Percentiles rank a stretch among this genome's conserved stretches.
Evolutionary conservation across 2,329 filamentous ascomycete species (phyloP).

Genomic region (Fusarium lyarnte): DNA sequence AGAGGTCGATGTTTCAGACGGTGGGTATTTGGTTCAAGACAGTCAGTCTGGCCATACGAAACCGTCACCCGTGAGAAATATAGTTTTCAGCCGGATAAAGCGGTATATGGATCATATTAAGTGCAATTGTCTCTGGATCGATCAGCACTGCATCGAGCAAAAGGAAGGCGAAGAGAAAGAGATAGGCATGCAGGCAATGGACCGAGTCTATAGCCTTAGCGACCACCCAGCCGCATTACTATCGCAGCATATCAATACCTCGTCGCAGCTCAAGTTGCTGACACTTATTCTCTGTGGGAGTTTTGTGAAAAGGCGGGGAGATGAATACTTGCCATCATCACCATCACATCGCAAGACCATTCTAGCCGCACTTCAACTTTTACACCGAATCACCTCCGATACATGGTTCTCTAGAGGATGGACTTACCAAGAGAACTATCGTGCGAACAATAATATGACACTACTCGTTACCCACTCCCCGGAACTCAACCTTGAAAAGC

Average conservation of each 20-base stretch:
- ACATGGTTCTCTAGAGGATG: neutral
- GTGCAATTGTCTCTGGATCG: neutral
- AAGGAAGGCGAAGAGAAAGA: accelerated
- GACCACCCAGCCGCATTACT: accelerated
- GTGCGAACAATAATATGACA: neutral
- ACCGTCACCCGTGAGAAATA: neutral
- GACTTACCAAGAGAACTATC: neutral
- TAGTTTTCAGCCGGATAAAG: neutral
- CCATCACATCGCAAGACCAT: too few species aligned
- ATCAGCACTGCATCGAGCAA: neutral
- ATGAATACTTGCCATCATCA: accelerated
- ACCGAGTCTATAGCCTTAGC: neutral
- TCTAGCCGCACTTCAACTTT: neutral
- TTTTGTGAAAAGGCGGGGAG: neutral
- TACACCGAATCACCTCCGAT: neutral
- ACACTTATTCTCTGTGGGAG: accelerated
- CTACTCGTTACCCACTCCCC: neutral
- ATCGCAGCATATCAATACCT: accelerated
- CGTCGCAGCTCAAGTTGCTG: accelerated
- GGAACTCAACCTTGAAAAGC: accelerated
- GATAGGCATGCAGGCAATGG: neutral
- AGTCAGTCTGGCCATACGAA: accelerated
- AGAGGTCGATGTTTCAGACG: accelerated
- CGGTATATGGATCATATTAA: neutral
- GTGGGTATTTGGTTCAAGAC: neutral